Conservation (phyloP, 176 grass and related monocot species). For the Echinochloa phyllopogon region DNA sequence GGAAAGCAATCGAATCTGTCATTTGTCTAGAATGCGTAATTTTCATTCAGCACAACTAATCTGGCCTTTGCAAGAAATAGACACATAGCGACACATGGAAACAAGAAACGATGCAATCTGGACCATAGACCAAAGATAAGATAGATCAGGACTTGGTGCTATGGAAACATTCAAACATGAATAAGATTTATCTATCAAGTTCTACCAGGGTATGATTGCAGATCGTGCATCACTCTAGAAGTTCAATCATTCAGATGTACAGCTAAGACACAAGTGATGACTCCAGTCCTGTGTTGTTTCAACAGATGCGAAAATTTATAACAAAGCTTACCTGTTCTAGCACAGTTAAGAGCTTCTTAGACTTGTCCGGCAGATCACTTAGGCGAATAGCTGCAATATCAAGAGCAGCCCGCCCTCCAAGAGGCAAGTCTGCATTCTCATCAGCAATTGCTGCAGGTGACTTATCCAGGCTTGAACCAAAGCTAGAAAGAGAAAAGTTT, state of each 20-base stretch:
- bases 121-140: conserved; percentile 22
- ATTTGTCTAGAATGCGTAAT: conserved; percentile 15
- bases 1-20: background rate
- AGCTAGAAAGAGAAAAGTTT: conserved; percentile 71
- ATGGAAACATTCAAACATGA: conserved; percentile 4
- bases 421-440: conserved; percentile 53
- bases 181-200: conserved; percentile 11
- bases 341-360: conserved; percentile 84
- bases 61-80: background rate
- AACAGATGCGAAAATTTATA: conserved; percentile 27
- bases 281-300: background rate
- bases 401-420: conserved; percentile 66
- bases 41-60: conserved; percentile 12
- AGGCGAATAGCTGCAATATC: conserved; percentile 88
- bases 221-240: conserved; percentile 11
- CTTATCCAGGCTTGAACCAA: conserved; percentile 64
- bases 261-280: conserved; percentile 11
- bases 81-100: background rate
- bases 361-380: conserved; percentile 87
- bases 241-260: conserved; percentile 27
- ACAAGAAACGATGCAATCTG: conserved; percentile 8
- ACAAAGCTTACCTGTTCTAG: conserved; percentile 77
- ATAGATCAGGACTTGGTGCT: background rate
- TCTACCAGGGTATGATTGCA: conserved; percentile 4
- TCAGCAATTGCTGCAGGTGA: conserved; percentile 39